phyloP scores from a whole-genome alignment of 129 eudicot genomes.

The Flaveria ramosissima region DNA sequence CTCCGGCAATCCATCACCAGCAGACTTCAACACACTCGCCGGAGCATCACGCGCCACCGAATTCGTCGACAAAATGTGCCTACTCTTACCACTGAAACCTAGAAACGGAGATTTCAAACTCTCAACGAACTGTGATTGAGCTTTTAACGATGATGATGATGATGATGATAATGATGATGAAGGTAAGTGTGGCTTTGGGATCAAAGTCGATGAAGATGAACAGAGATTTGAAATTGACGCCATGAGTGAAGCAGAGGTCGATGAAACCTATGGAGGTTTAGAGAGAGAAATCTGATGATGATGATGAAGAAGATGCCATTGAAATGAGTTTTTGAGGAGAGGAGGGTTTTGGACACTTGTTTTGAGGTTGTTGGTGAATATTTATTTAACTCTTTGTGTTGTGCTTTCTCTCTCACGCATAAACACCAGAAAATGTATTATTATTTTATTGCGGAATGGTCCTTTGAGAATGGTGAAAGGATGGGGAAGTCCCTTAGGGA shows the following conservation, averaged over 20 bases:
- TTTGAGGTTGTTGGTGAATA: background rate
- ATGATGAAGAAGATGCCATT: constrained; percentile 1
- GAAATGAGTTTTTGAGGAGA: constrained; percentile 38
- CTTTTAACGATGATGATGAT: background rate
- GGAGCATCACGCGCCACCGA: constrained; percentile 61
- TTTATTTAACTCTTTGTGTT: background rate
- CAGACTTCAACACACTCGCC: constrained; percentile 32
- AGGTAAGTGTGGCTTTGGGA: constrained; percentile 29
- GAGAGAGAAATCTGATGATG: constrained; percentile 25
- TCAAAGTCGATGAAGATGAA: constrained; percentile 39
- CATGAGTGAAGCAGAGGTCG: constrained; percentile 30
- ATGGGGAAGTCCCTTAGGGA: background rate
- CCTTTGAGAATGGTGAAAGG: background rate
- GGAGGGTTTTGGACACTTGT: constrained; percentile 42
- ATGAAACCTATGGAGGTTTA: constrained; percentile 41
- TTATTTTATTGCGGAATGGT: background rate
- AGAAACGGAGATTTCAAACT: background rate
- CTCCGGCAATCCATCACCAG: constrained; percentile 31
- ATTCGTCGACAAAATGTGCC: constrained; percentile 12
- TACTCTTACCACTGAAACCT: background rate
- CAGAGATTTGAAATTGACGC: constrained; percentile 51
- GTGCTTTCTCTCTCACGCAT: constrained; percentile 20
- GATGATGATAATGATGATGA: no score
- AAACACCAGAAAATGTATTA: no score
- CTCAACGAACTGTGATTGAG: constrained; percentile 4